phyloP scores from a whole-genome alignment of 345 rosid genomes.

The Camelina sativa region DNA sequence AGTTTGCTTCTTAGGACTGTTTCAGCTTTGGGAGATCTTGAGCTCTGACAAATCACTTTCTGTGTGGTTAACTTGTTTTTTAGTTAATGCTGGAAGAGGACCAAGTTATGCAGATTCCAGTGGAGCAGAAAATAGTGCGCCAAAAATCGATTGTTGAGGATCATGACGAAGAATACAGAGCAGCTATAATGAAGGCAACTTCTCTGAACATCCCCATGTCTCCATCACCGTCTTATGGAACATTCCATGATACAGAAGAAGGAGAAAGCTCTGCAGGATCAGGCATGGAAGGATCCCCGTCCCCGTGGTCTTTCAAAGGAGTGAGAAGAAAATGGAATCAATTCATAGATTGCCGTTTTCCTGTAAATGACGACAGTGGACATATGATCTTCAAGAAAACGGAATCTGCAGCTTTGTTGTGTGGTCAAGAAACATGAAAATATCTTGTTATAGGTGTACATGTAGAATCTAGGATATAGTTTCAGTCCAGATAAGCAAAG shows the following conservation, averaged over 20 bases:
- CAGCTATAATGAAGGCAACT: slow-evolving; percentile 76
- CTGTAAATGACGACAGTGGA: slow-evolving; percentile 58
- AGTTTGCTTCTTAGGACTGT: not conserved
- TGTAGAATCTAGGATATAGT: slow-evolving; percentile 35
- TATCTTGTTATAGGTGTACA: slow-evolving; percentile 31
- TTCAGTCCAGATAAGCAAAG: slow-evolving; percentile 8
- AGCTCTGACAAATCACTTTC: not conserved
- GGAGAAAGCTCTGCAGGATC: slow-evolving; percentile 65
- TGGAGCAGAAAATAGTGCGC: slow-evolving; percentile 79
- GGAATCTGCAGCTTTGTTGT: slow-evolving; percentile 33
- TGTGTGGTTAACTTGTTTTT: slow-evolving; percentile 8
- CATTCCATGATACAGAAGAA: slow-evolving; percentile 62
- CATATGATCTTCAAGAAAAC: slow-evolving; percentile 52
- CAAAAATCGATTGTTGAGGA: slow-evolving; percentile 71
- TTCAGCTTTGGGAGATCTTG: slow-evolving; percentile 3
- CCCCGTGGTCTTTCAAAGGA: slow-evolving; percentile 49
- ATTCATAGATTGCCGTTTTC: slow-evolving; percentile 56
- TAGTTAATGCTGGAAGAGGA: slow-evolving; percentile 88
- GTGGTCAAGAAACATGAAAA: slow-evolving; percentile 21
- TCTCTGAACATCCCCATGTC: slow-evolving; percentile 74
- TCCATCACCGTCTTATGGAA: slow-evolving; percentile 70
- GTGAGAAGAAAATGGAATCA: slow-evolving; percentile 59
- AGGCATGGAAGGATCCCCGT: slow-evolving; percentile 30
- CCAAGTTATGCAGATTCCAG: slow-evolving; percentile 67
- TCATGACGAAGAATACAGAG: slow-evolving; percentile 78